Evolutionary conservation across 768 basidiomycete species (phyloP).

Genomic region (Leccinum obscurum): DNA sequence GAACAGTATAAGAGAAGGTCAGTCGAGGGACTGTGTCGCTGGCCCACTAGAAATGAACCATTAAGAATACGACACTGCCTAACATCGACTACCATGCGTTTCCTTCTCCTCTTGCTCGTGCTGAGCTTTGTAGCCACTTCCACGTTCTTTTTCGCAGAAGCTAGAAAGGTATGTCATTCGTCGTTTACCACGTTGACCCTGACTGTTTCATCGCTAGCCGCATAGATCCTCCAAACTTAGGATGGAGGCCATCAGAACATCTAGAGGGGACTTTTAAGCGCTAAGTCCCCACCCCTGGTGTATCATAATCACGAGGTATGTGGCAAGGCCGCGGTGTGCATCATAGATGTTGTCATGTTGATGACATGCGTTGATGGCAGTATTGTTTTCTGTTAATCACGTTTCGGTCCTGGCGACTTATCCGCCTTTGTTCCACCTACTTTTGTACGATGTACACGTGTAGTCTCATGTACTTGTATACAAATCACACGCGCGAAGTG

Average conservation of each 20-base stretch:
- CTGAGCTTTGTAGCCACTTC: conserved; percentile 30
- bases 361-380: conserved; percentile 1
- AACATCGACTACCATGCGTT: conserved; percentile 21
- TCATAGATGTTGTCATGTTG: not conserved
- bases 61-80: conserved; percentile 16
- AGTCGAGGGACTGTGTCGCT: conserved; percentile 2
- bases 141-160: conserved; percentile 34
- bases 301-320: conserved; percentile 26
- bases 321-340: not conserved
- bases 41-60: conserved; percentile 33
- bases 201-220: conserved; percentile 18
- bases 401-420: conserved; percentile 17
- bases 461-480: conserved; percentile 7
- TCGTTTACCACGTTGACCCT: conserved; percentile 1
- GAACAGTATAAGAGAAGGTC: conserved; percentile 25
- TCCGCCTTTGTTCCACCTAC: conserved; percentile 8
- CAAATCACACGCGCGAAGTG: conserved; percentile 19
- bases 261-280: conserved; percentile 27
- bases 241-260: conserved; percentile 4
- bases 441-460: conserved; percentile 20
- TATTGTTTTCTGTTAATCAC: conserved; percentile 15
- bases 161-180: conserved; percentile 24
- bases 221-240: conserved; percentile 17
- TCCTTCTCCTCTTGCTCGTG: conserved; percentile 29
- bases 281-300: conserved; percentile 28